Conservation (phyloP, 257 asterid genomes). For the Ballota nigra region DNA sequence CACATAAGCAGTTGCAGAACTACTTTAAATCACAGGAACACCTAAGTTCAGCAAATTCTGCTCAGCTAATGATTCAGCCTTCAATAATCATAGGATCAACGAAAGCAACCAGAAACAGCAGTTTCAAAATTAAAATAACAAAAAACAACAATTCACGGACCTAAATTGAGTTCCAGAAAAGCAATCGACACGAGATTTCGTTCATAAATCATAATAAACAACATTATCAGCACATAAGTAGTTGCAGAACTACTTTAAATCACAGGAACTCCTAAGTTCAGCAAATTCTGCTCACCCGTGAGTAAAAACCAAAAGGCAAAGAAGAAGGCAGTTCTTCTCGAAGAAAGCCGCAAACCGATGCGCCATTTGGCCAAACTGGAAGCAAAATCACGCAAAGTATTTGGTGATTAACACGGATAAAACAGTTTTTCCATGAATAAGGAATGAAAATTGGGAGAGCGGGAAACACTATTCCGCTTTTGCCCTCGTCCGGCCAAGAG, state of each 20-base stretch:
- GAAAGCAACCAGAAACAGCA: not conserved
- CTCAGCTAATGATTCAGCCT: constrained; percentile 6
- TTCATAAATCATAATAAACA: not conserved
- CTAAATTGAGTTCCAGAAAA: no score
- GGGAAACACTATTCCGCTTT: constrained; percentile 2
- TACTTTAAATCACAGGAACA: no score
- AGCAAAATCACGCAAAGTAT: constrained; percentile 12
- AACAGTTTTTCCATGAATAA: not conserved
- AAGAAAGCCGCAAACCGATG: constrained; percentile 20
- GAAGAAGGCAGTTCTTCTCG: constrained; percentile 21
- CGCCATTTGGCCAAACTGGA: constrained; percentile 38
- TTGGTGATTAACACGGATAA: not conserved
- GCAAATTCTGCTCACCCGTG: constrained; percentile 34
- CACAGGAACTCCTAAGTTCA: not conserved
- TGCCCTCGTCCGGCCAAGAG: constrained; percentile 7
- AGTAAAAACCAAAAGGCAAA: constrained; percentile 36
- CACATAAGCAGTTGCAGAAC: no score
- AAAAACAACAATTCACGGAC: no score
- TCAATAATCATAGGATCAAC: not conserved
- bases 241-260: not conserved
- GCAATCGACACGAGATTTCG: constrained; percentile 12
- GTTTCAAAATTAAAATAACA: not conserved
- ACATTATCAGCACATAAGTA: not conserved
- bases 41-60: no score
- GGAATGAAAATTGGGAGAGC: constrained; percentile 3